These are phyloP conservation scores for Ramaria rubella DNA, from an alignment of 768 basidiomycete species.

Conservation along the genomic window DNA sequence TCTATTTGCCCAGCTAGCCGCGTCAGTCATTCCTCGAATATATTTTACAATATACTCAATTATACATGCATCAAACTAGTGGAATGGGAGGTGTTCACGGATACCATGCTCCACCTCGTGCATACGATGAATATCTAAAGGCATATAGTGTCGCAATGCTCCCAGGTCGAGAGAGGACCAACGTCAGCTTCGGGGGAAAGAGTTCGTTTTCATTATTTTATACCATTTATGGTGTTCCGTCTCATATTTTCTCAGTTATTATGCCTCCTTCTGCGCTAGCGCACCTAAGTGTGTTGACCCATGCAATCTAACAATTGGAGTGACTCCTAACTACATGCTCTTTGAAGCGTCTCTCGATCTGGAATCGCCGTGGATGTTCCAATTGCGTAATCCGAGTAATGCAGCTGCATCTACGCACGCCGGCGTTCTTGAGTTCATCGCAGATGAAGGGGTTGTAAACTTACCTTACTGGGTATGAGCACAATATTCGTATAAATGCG, in stretches of 20 bases:
- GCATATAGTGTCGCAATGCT: slow-evolving; percentile 96
- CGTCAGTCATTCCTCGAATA: slow-evolving; percentile 32
- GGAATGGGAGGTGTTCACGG: slow-evolving; percentile 8
- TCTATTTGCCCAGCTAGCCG: slow-evolving; percentile 60
- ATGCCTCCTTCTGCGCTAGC: slow-evolving; percentile 97
- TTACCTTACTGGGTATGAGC: slow-evolving; percentile 78
- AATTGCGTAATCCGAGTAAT: slow-evolving; percentile 86
- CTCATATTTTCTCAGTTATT: slow-evolving; percentile 53
- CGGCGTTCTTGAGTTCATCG: slow-evolving; percentile 98
- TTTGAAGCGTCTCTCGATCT: slow-evolving; percentile 67
- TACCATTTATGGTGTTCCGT: neutral
- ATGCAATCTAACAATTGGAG: neutral
- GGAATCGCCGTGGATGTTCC: slow-evolving; percentile 92
- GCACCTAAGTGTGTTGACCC: slow-evolving; percentile 48
- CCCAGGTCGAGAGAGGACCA: slow-evolving; percentile 76
- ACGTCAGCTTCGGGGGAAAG: slow-evolving; percentile 96
- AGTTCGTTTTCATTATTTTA: slow-evolving; percentile 63
- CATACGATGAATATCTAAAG: slow-evolving; percentile 89
- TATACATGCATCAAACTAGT: neutral
- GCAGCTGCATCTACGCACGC: slow-evolving; percentile 84
- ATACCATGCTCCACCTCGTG: slow-evolving; percentile 42
- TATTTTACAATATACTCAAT: neutral
- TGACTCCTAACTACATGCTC: neutral
- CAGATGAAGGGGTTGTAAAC: slow-evolving; percentile 92
- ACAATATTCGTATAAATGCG: neutral